These are phyloP conservation scores for Cladosporium sp. DNA, from an alignment of 2,329 filamentous ascomycete species.

Conservation along the genomic window DNA sequence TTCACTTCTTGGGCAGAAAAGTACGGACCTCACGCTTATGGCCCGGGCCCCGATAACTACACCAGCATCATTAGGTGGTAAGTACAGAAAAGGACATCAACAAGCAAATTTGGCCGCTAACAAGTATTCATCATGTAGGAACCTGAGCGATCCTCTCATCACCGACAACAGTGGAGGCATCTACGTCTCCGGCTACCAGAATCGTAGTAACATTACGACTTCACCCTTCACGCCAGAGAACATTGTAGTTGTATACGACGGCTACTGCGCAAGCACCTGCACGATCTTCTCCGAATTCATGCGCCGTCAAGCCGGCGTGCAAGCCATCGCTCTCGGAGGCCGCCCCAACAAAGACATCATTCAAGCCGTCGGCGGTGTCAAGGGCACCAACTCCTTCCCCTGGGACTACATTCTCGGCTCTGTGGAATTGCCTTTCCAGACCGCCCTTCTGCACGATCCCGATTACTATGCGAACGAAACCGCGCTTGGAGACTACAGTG, in stretches of 20 bases:
- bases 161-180: conserved; percentile 33
- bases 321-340: conserved; percentile 41
- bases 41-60: conserved; percentile 50
- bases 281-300: conserved; percentile 44
- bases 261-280: conserved; percentile 46
- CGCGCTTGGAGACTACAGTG: conserved; percentile 25
- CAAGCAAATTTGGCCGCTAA: background rate
- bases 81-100: background rate
- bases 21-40: conserved; percentile 37
- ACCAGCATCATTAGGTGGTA: conserved; percentile 53
- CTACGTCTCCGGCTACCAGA: conserved; percentile 47
- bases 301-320: conserved; percentile 41
- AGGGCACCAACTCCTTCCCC: conserved; percentile 36
- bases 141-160: conserved; percentile 41
- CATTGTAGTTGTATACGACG: conserved; percentile 49
- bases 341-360: conserved; percentile 39
- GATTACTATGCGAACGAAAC: conserved; percentile 28
- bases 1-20: conserved; percentile 46
- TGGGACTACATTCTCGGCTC: conserved; percentile 22
- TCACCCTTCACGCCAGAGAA: conserved; percentile 55
- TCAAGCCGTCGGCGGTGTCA: conserved; percentile 43
- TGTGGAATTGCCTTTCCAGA: conserved; percentile 21
- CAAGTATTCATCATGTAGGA: conserved; percentile 39
- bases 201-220: conserved; percentile 42
- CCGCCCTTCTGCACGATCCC: conserved; percentile 19